These are phyloP conservation scores for Coniochaeta prunicola DNA, from an alignment of 2,329 filamentous ascomycete species.

Conservation along the genomic window DNA sequence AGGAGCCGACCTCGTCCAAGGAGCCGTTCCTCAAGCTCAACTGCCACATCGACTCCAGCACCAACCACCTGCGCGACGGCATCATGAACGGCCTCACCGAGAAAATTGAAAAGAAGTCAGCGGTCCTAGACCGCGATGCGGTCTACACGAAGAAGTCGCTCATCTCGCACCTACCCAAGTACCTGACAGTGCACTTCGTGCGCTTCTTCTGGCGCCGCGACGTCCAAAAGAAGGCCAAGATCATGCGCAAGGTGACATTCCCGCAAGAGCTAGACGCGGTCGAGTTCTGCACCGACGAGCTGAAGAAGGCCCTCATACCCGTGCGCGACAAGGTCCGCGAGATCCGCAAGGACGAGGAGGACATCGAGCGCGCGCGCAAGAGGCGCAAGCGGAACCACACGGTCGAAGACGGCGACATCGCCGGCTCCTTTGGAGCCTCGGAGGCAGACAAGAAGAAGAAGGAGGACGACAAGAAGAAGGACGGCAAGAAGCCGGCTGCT, in stretches of 20 bases:
- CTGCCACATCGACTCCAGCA: conserved; percentile 84
- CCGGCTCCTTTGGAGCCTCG: conserved; percentile 3
- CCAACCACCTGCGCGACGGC: conserved; percentile 87
- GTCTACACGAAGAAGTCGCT: conserved; percentile 86
- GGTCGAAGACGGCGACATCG: conserved; percentile 32
- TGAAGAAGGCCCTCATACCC: conserved; percentile 75
- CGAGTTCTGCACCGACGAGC: conserved; percentile 90
- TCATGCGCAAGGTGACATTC: conserved; percentile 97
- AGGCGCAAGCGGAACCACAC: conserved; percentile 63
- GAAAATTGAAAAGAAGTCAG: conserved; percentile 76
- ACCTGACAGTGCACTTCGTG: conserved; percentile 93
- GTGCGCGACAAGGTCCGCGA: conserved; percentile 96
- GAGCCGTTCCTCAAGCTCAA: conserved; percentile 88
- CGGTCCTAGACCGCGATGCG: conserved; percentile 68
- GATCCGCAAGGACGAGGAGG: conserved; percentile 88
- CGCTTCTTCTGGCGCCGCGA: conserved; percentile 97
- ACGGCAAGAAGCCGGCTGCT: conserved; percentile 23
- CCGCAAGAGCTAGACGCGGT: conserved; percentile 87
- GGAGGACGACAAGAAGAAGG: conserved; percentile 32
- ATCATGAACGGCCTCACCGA: conserved; percentile 76
- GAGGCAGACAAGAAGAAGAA: conserved; percentile 33
- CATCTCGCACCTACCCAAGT: conserved; percentile 86
- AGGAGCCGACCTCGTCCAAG: conserved; percentile 58
- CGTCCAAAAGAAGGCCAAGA: conserved; percentile 97
- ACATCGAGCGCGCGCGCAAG: conserved; percentile 86